phyloP scores from a whole-genome alignment of 805 yeast genomes.

The Kodamaea neixiangensis region DNA sequence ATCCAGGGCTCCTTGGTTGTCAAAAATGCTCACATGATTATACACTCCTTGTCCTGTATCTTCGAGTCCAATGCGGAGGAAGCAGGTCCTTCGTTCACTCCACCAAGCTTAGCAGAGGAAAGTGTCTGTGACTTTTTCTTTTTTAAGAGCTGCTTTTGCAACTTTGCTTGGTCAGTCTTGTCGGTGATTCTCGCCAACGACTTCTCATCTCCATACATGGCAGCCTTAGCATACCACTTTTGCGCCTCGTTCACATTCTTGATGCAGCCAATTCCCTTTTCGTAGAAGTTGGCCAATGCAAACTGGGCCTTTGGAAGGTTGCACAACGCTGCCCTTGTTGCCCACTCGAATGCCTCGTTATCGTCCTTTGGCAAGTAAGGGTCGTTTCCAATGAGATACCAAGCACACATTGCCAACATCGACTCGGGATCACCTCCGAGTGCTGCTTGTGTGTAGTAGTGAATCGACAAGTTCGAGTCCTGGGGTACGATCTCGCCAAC shows the following conservation, averaged over 20 bases:
- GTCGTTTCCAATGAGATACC: constrained; percentile 92
- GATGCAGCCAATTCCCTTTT: constrained; percentile 84
- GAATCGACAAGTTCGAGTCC: constrained; percentile 82
- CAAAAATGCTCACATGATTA: constrained; percentile 32
- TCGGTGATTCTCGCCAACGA: constrained; percentile 35
- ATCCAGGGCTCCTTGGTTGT: background rate
- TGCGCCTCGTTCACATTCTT: constrained; percentile 57
- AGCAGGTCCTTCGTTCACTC: constrained; percentile 10
- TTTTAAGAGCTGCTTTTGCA: constrained; percentile 29
- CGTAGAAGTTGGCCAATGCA: constrained; percentile 80
- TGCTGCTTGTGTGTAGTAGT: constrained; percentile 91
- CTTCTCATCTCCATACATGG: constrained; percentile 51
- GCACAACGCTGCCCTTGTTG: constrained; percentile 75
- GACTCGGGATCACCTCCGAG: constrained; percentile 82
- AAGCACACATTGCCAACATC: constrained; percentile 93
- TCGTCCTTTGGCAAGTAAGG: constrained; percentile 79
- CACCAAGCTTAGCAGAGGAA: background rate
- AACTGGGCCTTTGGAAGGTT: constrained; percentile 82
- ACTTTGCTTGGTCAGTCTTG: constrained; percentile 30
- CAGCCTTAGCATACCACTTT: constrained; percentile 77
- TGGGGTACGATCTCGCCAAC: constrained; percentile 73
- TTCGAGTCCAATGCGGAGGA: constrained; percentile 10
- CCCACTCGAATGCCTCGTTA: constrained; percentile 93
- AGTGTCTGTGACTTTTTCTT: constrained; percentile 23
- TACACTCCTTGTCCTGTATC: constrained; percentile 45